phyloP scores from a whole-genome alignment of 1,139 yeast genomes.

The Yamadazyma jaroonii region DNA sequence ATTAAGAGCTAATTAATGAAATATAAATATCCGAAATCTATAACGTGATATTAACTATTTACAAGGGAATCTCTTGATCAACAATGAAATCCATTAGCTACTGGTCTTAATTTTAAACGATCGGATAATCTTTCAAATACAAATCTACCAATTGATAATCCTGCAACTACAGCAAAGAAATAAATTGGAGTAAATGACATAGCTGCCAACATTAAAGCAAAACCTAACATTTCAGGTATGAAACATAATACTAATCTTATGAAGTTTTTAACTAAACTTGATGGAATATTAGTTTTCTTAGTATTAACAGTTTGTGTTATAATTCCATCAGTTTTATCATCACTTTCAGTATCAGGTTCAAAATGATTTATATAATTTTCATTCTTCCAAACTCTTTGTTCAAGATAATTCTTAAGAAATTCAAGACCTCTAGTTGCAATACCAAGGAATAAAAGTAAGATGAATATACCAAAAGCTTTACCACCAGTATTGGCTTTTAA shows the following conservation, averaged over 20 bases:
- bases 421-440: slow-evolving; percentile 57
- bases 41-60: background rate
- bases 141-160: slow-evolving; percentile 67
- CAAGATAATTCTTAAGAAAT: slow-evolving; percentile 59
- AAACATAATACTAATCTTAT: slow-evolving; percentile 56
- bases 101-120: slow-evolving; percentile 14
- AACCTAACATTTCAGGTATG: slow-evolving; percentile 62
- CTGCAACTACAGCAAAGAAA: slow-evolving; percentile 69
- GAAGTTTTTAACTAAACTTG: slow-evolving; percentile 39
- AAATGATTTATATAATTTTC: slow-evolving; percentile 23
- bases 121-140: slow-evolving; percentile 55
- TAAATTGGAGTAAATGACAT: slow-evolving; percentile 67
- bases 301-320: background rate
- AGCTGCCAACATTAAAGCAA: slow-evolving; percentile 73
- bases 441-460: slow-evolving; percentile 55
- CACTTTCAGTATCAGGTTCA: background rate
- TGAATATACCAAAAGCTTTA: slow-evolving; percentile 70
- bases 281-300: slow-evolving; percentile 5
- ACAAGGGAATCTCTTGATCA: background rate
- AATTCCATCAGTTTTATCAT: background rate
- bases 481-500: slow-evolving; percentile 53
- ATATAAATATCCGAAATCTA: too few species aligned
- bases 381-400: slow-evolving; percentile 58
- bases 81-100: slow-evolving; percentile 7
- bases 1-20: slow-evolving; percentile 6